A percentile compares a stretch with the other conserved stretches of the same genome.
phyloP scores from a whole-genome alignment of 2,329 filamentous ascomycete species.

The Colletotrichum filicis region DNA sequence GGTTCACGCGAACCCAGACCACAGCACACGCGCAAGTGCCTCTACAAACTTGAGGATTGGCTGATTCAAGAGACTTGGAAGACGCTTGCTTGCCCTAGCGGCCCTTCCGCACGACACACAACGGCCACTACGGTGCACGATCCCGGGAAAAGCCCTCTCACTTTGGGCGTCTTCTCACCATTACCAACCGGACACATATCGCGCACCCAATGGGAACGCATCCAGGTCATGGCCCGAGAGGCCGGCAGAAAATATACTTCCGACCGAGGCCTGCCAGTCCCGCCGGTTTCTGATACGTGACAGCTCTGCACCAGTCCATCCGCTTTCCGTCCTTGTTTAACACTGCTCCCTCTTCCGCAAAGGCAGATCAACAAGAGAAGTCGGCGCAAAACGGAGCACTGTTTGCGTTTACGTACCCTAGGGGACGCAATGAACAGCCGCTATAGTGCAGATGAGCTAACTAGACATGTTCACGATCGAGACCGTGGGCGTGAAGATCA shows the following conservation, averaged over 20 bases:
- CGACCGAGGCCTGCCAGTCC: slow-evolving; percentile 12
- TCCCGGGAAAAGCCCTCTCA: not conserved
- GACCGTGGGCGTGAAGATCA: not conserved
- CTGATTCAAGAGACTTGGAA: not conserved
- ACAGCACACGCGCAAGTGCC: not conserved
- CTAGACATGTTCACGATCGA: not conserved
- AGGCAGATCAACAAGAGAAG: not conserved
- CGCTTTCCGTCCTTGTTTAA: slow-evolving; percentile 1
- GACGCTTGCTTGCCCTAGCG: not conserved
- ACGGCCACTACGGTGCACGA: not conserved
- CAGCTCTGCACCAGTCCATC: slow-evolving; percentile 10
- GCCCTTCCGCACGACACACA: not conserved
- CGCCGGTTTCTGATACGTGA: slow-evolving; percentile 15
- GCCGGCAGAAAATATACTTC: slow-evolving; percentile 1
- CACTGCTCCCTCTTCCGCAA: not conserved
- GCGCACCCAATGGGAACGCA: not conserved
- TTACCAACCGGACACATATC: not conserved
- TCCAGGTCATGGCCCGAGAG: not conserved
- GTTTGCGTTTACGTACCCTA: not conserved
- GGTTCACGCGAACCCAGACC: not conserved
- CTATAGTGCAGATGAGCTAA: not conserved
- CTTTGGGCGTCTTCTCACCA: not conserved
- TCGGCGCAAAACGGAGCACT: not conserved
- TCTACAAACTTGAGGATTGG: not conserved
- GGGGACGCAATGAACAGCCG: not conserved